Base-by-base conservation (phyloP, 495 filamentous ascomycete genomes). In the Lophium mytilinum region DNA sequence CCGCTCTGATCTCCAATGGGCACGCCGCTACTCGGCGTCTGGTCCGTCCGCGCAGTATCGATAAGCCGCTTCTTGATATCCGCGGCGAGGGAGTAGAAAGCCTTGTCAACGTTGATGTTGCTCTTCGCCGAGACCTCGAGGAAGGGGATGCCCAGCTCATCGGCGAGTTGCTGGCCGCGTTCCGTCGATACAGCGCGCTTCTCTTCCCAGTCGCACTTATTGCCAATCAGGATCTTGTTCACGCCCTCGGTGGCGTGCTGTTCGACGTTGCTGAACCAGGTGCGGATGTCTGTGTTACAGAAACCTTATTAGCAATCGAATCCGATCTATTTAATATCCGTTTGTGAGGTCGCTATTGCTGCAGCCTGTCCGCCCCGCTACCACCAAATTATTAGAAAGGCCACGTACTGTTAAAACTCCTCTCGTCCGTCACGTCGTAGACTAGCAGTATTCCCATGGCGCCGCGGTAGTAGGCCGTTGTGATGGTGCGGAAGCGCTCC, bases 161-260 rank as follows among this genome's bases (percentile, higher is more conserved):
- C 87, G 24, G 93, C 93, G 37, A 99, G 80, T 62, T 86, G 82
- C 69, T 99, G 92, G 58, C 93, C 93, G 67, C 86, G 87, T 71
- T 97, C 90, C 46, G 86, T 95, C 24, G 89, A 89, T 17, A 99
- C 87, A 15, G 84, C 88, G 60, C 94, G 82, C 78, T 97, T 99
- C 73, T 99, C 93, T 74, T 97, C 92, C 94, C 94, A 97, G 75
- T 99, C 93, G 74, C 93, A 98, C 75, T 99, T 99, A 79, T 99
- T 99, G 65, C 93, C 93, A 57, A 99, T 96, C 49, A 99, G 84
- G 66, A 99, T 97, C 78, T 97, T 99, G 83, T 97, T 95, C 63
- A 99, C 93, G 61, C 94, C 94, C 75, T 97, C 93, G 57, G 91
- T 96, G 48, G 94, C 93, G 75, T 99, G 94, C 71, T 97, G 92